Conservation (phyloP, 805 yeast species). For the Vanderwaltozyma verrucispora region DNA sequence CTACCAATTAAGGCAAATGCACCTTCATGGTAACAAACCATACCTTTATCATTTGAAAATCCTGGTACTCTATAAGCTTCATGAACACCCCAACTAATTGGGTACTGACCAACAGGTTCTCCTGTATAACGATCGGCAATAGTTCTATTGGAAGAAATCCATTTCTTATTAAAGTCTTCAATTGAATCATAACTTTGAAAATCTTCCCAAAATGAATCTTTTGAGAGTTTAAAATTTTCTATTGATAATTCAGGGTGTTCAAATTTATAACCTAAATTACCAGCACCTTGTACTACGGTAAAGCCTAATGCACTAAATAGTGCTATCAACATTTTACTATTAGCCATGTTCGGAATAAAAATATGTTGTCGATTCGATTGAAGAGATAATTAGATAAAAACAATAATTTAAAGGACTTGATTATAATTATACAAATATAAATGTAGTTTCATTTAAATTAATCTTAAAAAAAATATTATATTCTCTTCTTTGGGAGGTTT, state of each 20-base stretch:
- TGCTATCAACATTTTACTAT: neutral
- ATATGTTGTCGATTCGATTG: too few species aligned
- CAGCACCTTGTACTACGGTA: neutral
- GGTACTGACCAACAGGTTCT: constrained; percentile 29
- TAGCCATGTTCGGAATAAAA: neutral
- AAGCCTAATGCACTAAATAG: neutral
- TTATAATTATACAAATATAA: too few species aligned
- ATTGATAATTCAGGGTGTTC: constrained; percentile 1
- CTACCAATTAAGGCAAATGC: constrained; percentile 76
- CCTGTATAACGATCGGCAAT: constrained; percentile 11
- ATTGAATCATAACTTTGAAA: constrained; percentile 35
- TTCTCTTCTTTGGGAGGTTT: too few species aligned
- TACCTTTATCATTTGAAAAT: constrained; percentile 50
- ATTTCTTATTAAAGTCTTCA: constrained; percentile 31
- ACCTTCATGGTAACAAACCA: constrained; percentile 66
- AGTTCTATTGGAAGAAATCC: constrained; percentile 34
- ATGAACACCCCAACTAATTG: constrained; percentile 35
- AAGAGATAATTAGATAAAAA: too few species aligned
- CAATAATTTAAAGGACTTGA: too few species aligned
- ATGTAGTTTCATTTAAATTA: too few species aligned
- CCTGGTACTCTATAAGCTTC: constrained; percentile 27
- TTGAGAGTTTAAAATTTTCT: neutral
- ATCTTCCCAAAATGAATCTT: constrained; percentile 54
- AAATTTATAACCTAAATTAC: constrained; percentile 1
- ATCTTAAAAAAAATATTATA: too few species aligned